Conservation (phyloP, 768 basidiomycete species). For the Piloderma croceum region DNA sequence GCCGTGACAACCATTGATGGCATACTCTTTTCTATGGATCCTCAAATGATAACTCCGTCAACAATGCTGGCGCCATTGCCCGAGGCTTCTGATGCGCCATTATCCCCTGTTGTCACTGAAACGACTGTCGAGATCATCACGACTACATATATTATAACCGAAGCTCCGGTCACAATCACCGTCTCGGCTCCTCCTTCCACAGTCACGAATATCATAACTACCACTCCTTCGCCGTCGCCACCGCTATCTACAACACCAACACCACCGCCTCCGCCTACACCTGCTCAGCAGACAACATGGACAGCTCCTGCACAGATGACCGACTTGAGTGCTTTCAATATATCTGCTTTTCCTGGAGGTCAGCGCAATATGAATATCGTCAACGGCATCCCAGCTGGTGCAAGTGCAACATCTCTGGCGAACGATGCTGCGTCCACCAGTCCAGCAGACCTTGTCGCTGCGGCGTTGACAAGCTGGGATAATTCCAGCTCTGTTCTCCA, state of each 20-base stretch:
- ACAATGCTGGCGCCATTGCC: too few species aligned
- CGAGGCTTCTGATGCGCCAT: too few species aligned
- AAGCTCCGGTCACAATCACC: conserved; percentile 15
- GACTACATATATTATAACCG: conserved; percentile 10
- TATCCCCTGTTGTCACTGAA: too few species aligned
- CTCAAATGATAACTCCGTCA: too few species aligned
- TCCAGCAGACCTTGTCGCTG: conserved; percentile 10
- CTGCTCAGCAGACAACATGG: conserved; percentile 37
- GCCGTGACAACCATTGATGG: too few species aligned
- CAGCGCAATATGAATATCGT: conserved; percentile 52
- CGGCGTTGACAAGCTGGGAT: conserved; percentile 17
- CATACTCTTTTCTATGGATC: too few species aligned
- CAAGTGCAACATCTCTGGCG: conserved; percentile 21
- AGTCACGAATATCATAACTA: conserved; percentile 15
- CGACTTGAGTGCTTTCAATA: conserved; percentile 54
- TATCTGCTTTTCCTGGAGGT: conserved; percentile 52
- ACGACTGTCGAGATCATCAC: conserved; percentile 8
- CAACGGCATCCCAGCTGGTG: conserved; percentile 37
- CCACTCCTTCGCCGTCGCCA: conserved; percentile 12
- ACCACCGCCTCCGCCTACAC: background rate
- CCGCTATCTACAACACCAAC: conserved; percentile 6
- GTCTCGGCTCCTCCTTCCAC: conserved; percentile 11
- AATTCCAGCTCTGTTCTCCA: conserved; percentile 45
- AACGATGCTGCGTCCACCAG: conserved; percentile 9
- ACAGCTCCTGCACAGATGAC: conserved; percentile 45